phyloP scores from a whole-genome alignment of 1,284 basidiomycete species.

The Stygiomarasmius scandens region DNA sequence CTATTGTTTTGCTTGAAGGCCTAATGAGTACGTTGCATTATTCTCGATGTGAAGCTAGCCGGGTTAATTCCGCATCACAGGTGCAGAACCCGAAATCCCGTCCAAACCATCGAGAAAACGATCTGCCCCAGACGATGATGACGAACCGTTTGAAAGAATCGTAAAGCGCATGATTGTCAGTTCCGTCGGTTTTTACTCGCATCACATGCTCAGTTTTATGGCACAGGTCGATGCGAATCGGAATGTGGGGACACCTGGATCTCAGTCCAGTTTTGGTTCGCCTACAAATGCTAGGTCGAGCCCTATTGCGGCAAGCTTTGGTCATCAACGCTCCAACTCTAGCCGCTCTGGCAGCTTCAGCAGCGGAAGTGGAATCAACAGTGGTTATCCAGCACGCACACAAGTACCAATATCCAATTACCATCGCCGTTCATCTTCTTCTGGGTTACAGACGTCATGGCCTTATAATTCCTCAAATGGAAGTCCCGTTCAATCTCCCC shows the following conservation, averaged over 20 bases:
- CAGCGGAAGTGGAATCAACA: background rate
- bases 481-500: background rate
- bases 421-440: background rate
- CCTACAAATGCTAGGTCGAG: background rate
- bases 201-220: background rate
- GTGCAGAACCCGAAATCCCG: slow-evolving; percentile 22
- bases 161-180: slow-evolving; percentile 27
- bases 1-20: slow-evolving; percentile 25
- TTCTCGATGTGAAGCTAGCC: background rate
- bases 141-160: slow-evolving; percentile 25
- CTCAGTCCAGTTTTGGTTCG: slow-evolving; percentile 8
- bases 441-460: background rate
- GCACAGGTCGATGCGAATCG: slow-evolving; percentile 11
- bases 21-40: slow-evolving; percentile 18
- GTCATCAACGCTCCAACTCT: background rate
- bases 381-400: background rate
- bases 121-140: slow-evolving; percentile 13
- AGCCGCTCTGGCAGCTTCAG: background rate
- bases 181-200: background rate
- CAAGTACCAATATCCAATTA: background rate
- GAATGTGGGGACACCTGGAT: background rate
- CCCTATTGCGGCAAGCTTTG: background rate
- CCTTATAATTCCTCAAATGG: background rate
- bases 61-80: slow-evolving; percentile 6
- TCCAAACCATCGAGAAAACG: slow-evolving; percentile 23